phyloP scores from a whole-genome alignment of 2,329 filamentous ascomycete genomes.

The Colletotrichum neosansevieriae region DNA sequence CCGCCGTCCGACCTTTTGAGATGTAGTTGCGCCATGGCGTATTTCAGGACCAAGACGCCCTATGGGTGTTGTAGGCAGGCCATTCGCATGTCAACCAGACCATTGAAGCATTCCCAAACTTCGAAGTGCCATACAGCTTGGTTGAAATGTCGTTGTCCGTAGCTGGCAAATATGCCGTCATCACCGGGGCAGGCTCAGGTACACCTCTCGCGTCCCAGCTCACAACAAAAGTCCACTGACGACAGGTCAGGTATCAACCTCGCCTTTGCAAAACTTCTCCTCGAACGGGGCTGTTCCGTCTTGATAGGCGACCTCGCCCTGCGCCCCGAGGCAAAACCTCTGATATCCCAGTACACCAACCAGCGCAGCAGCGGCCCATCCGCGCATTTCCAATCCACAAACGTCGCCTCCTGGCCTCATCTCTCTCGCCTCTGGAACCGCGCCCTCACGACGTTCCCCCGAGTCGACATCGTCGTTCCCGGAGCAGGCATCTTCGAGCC shows the following conservation, averaged over 20 bases:
- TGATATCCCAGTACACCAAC: conserved; percentile 49
- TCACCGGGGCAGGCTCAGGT: conserved; percentile 45
- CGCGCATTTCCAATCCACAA: conserved; percentile 51
- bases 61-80: neutral
- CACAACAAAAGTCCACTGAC: neutral
- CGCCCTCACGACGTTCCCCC: conserved; percentile 46
- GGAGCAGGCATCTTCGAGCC: conserved; percentile 55
- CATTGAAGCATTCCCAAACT: too few species aligned
- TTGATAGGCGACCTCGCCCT: conserved; percentile 53
- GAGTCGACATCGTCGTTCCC: conserved; percentile 52
- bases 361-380: conserved; percentile 42
- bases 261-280: conserved; percentile 49
- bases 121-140: too few species aligned
- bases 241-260: conserved; percentile 51
- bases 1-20: neutral
- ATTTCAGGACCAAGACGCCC: neutral
- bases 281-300: conserved; percentile 52
- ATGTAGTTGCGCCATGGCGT: neutral
- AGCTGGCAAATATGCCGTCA: conserved; percentile 45
- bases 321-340: conserved; percentile 49
- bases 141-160: conserved; percentile 42
- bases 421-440: conserved; percentile 48
- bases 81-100: too few species aligned
- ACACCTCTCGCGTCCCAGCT: neutral
- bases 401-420: conserved; percentile 53